Conservation (phyloP, 371 early-diverging fungal genomes). For the Syncephalastrum sp. region DNA sequence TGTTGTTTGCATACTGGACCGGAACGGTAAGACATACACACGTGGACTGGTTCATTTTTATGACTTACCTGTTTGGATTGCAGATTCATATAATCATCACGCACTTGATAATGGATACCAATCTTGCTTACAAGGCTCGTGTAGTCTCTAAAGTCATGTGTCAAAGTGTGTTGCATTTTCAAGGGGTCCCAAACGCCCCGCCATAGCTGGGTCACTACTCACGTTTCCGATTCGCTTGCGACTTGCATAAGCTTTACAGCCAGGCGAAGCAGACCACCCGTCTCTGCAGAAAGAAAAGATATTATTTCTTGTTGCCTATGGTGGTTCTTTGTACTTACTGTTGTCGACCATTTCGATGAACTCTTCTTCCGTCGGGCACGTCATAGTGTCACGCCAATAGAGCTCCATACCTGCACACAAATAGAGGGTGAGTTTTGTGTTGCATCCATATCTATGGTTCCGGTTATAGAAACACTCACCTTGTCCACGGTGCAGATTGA, state of each 20-base stretch:
- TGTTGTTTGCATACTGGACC: constrained; percentile 78
- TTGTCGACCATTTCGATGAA: constrained; percentile 93
- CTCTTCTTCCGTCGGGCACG: constrained; percentile 85
- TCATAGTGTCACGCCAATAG: constrained; percentile 86
- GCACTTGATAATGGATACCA: constrained; percentile 93
- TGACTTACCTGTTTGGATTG: constrained; percentile 69
- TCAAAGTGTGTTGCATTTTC: too few relatives aligned
- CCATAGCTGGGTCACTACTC: constrained; percentile 12
- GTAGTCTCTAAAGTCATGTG: constrained; percentile 55
- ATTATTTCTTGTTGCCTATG: background rate
- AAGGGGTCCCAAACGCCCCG: too few relatives aligned
- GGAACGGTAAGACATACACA: too few relatives aligned
- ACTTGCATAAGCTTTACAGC: constrained; percentile 91
- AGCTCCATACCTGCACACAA: constrained; percentile 69
- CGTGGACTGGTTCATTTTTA: background rate
- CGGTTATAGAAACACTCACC: constrained; percentile 52
- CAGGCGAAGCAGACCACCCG: constrained; percentile 92
- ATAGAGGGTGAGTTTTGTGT: background rate
- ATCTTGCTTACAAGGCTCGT: constrained; percentile 81
- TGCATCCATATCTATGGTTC: background rate
- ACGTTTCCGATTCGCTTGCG: constrained; percentile 52
- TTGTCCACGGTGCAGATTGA: constrained; percentile 93
- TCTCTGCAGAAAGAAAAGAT: constrained; percentile 58
- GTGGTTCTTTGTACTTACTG: constrained; percentile 71
- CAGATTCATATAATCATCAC: constrained; percentile 96